A percentile compares a stretch with the other conserved stretches of the same genome.
Evolutionary conservation across 2,329 filamentous ascomycete species (phyloP).

Genomic region (Hortaea sp.): DNA sequence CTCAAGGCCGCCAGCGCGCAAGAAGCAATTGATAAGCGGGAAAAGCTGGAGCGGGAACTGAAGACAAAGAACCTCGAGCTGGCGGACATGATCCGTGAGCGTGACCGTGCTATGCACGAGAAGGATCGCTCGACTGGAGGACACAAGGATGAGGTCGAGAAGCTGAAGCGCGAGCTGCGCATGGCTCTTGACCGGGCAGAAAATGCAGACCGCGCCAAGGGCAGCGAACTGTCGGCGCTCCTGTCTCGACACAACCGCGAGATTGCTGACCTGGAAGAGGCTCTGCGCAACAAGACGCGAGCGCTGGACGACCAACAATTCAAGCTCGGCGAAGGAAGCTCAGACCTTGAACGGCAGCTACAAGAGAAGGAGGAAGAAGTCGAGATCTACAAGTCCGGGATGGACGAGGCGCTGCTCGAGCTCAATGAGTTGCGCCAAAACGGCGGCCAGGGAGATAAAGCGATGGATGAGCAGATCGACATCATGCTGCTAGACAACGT

Average conservation of each 20-base stretch:
- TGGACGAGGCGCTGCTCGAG: conserved; percentile 92
- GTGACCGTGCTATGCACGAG: conserved; percentile 86
- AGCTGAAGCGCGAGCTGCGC: conserved; percentile 83
- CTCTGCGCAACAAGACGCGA: conserved; percentile 74
- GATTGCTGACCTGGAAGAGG: conserved; percentile 92
- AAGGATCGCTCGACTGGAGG: conserved; percentile 78
- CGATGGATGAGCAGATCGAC: conserved; percentile 83
- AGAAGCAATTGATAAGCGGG: conserved; percentile 86
- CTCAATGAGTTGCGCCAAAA: conserved; percentile 70
- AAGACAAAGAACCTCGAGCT: conserved; percentile 99
- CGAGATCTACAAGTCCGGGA: conserved; percentile 93
- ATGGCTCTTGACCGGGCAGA: conserved; percentile 87
- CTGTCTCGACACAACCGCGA: conserved; percentile 93
- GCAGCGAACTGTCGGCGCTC: conserved; percentile 89
- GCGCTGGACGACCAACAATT: conserved; percentile 74
- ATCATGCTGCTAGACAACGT: conserved; percentile 76
- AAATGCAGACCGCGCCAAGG: conserved; percentile 84
- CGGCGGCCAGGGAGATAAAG: conserved; percentile 58
- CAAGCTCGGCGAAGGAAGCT: conserved; percentile 68
- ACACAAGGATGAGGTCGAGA: conserved; percentile 89
- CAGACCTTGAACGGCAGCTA: conserved; percentile 74
- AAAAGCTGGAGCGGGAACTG: conserved; percentile 92
- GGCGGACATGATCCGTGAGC: conserved; percentile 95
- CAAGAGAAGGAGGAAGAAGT: conserved; percentile 96
- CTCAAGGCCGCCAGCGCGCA: conserved; percentile 94